phyloP scores from a whole-genome alignment of 345 rosid genomes.

The Dimocarpus longan region DNA sequence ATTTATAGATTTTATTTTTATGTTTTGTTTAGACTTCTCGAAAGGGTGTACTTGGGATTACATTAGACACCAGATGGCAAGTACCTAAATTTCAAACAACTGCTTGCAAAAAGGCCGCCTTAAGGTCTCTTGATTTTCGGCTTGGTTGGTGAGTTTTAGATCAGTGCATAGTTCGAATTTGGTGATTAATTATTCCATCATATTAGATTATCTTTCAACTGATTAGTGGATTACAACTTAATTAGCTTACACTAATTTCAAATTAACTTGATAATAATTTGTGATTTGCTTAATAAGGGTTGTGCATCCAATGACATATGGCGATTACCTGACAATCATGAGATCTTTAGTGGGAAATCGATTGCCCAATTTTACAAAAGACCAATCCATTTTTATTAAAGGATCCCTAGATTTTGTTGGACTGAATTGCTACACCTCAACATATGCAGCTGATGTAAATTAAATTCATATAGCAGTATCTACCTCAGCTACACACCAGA shows the following conservation, averaged over 20 bases:
- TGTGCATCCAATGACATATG: conserved; percentile 50
- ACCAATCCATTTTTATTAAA: conserved; percentile 42
- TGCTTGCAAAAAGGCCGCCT: conserved; percentile 22
- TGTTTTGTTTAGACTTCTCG: conserved; percentile 30
- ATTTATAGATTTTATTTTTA: background rate
- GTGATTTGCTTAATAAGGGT: conserved; percentile 34
- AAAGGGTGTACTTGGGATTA: conserved; percentile 42
- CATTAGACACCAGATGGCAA: conserved; percentile 27
- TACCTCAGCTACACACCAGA: conserved; percentile 36
- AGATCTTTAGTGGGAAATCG: conserved; percentile 43
- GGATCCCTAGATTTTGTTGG: conserved; percentile 64
- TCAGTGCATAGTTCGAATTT: background rate
- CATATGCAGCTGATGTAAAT: conserved; percentile 30
- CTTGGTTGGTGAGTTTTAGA: conserved; percentile 27
- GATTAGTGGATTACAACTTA: no score
- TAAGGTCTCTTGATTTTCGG: conserved; percentile 16
- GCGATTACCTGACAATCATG: conserved; percentile 67
- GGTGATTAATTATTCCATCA: background rate
- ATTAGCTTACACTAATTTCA: no score
- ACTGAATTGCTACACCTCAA: conserved; percentile 58
- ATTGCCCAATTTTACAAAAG: conserved; percentile 58
- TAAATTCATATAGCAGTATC: background rate
- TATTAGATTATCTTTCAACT: no score
- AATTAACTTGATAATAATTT: no score
- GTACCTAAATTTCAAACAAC: conserved; percentile 26